Evolutionary conservation across 1,139 yeast genomes (phyloP).

Genomic region (Debaryomyces subglobosus): DNA sequence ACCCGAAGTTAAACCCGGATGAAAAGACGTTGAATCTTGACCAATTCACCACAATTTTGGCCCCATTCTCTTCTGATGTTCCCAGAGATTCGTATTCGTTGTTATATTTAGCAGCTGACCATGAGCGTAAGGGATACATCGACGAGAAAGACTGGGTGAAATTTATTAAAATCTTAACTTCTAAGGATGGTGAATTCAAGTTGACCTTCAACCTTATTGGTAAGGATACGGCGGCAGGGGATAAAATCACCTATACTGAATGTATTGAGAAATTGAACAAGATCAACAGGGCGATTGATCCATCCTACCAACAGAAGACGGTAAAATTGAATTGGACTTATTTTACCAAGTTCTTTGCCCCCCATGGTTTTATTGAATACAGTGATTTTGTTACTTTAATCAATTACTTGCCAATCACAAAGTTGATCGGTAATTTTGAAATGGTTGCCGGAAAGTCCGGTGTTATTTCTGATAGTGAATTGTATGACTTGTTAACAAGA

Average conservation of each 20-base stretch:
- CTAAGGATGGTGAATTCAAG: constrained; percentile 61
- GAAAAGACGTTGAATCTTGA: constrained; percentile 36
- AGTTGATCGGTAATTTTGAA: constrained; percentile 50
- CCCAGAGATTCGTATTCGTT: constrained; percentile 47
- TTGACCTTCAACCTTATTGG: constrained; percentile 54
- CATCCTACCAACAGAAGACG: constrained; percentile 45
- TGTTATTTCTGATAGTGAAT: constrained; percentile 34
- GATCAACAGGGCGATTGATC: constrained; percentile 46
- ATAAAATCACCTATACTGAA: constrained; percentile 37
- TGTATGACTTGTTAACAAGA: constrained; percentile 37
- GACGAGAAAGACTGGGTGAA: constrained; percentile 61
- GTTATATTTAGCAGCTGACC: constrained; percentile 67
- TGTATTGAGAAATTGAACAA: constrained; percentile 42
- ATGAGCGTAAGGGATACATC: constrained; percentile 62
- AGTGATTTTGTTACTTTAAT: constrained; percentile 46
- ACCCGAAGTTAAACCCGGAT: constrained; percentile 15
- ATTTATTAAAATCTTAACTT: constrained; percentile 57
- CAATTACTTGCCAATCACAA: constrained; percentile 50
- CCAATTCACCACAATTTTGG: constrained; percentile 42
- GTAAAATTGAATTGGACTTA: constrained; percentile 50
- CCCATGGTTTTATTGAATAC: constrained; percentile 41
- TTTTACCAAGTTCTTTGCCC: constrained; percentile 46
- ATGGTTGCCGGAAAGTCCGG: constrained; percentile 40
- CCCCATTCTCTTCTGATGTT: constrained; percentile 48
- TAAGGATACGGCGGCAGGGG: constrained; percentile 31